Conservation (phyloP, 371 early-diverging fungal genomes). For the Enterocytospora artemiae region DNA sequence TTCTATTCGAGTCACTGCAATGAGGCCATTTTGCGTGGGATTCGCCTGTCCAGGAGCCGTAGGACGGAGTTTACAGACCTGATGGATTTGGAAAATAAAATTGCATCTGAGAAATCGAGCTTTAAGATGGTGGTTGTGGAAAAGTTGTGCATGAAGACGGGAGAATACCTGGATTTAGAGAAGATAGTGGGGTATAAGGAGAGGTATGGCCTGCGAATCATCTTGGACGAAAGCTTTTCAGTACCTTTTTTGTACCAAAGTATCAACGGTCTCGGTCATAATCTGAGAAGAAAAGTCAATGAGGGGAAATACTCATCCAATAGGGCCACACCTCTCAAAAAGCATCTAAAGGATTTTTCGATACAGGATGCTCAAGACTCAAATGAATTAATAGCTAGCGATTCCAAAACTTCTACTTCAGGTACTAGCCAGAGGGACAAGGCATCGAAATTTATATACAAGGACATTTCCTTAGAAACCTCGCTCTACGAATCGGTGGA, state of each 20-base stretch:
- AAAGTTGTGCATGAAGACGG: conserved; percentile 80
- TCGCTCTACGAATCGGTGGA: conserved; percentile 67
- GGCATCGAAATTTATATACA: too few relatives aligned
- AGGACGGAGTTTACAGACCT: conserved; percentile 44
- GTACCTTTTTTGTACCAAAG: conserved; percentile 68
- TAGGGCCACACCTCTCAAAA: too few relatives aligned
- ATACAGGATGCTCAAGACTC: too few relatives aligned
- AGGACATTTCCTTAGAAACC: conserved; percentile 14
- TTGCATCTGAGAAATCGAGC: conserved; percentile 23
- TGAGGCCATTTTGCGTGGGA: conserved; percentile 53
- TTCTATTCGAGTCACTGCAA: conserved; percentile 61
- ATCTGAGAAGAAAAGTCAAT: too few relatives aligned
- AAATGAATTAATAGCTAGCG: too few relatives aligned
- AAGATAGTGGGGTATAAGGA: conserved; percentile 75
- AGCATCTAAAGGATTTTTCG: too few relatives aligned
- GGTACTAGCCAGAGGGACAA: too few relatives aligned
- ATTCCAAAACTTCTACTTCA: too few relatives aligned
- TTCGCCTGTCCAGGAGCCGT: conserved; percentile 42
- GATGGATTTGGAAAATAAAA: conserved; percentile 39
- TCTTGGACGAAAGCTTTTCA: conserved; percentile 84
- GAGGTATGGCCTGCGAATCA: conserved; percentile 84
- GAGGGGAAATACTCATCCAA: too few relatives aligned
- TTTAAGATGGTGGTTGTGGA: conserved; percentile 88
- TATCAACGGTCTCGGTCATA: too few relatives aligned
- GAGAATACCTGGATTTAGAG: conserved; percentile 74